Base-by-base conservation (phyloP, 1,284 basidiomycete genomes). In the Papiliotrema laurentii region DNA sequence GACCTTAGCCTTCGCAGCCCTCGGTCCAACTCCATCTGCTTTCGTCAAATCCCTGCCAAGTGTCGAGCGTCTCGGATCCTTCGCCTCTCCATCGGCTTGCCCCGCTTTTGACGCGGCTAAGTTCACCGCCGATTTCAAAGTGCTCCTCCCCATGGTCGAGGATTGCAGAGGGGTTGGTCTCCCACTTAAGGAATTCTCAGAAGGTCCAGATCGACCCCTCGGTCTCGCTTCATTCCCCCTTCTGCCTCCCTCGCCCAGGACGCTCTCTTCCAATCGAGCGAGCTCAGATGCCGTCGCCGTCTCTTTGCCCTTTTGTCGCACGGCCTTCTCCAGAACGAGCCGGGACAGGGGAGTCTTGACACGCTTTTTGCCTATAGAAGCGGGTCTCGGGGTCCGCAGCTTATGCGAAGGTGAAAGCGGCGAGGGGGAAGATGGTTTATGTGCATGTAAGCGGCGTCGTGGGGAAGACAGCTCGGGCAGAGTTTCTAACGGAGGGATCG, bases 241-340 rank as follows among this genome's bases (percentile, higher is more conserved):
- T 34, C 56, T 48, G 13, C 61, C 56, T 28, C 55, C 47, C 35
- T 64, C 61, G 2, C 55, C 58, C 9, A 64, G 31, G n/a, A 61
- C 51, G 31, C 39, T 51, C 9, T 25, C 16, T n/a, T 31, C 27
- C 1, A 40, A n/a, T 26, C 34, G 25, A 35, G 34, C 27, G 16
- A 35, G 30, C 16, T 49, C 47, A 11, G 26, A 22, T 22, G 47
- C 27, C 27, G 50, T 37, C 13, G 38, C 46, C 13, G 36, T 19
- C n/a, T 51, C 54, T 19, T 43, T 53, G 10, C 48, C 43, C 39
- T 57, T 57, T 40, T 48, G 45, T 9, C 46, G n/a, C n/a, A 47
- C 44, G 14, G 34, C 64, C 44, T 67, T 67, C 33, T 72, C 68
- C 21, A 72, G 48, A 2, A 72, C 70, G 18, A 71, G 49, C n/a